Evolutionary conservation across 2,329 filamentous ascomycete genomes (phyloP).

Genomic region (Daldinia sp.): DNA sequence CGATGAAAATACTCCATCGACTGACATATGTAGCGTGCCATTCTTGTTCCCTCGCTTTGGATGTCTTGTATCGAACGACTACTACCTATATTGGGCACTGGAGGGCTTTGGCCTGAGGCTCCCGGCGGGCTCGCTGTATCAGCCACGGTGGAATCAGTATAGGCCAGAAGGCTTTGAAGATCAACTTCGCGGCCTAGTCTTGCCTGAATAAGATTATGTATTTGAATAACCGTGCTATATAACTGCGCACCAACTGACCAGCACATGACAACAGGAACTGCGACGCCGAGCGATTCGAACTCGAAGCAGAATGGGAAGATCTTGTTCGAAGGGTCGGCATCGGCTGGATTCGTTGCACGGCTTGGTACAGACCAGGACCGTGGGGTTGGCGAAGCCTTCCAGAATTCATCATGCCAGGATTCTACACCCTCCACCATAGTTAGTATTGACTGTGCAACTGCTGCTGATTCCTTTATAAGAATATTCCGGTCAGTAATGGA

Average conservation of each 20-base stretch:
- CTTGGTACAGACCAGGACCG: slow-evolving; percentile 32
- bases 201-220: slow-evolving; percentile 25
- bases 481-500: slow-evolving; percentile 15
- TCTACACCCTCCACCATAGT: slow-evolving; percentile 20
- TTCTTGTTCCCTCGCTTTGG: slow-evolving; percentile 25
- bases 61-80: slow-evolving; percentile 28
- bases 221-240: slow-evolving; percentile 36
- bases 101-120: not conserved
- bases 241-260: slow-evolving; percentile 31
- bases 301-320: slow-evolving; percentile 33
- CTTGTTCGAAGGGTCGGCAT: slow-evolving; percentile 19
- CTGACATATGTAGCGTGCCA: slow-evolving; percentile 34
- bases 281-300: slow-evolving; percentile 31
- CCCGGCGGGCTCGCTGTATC: not conserved
- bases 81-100: not conserved
- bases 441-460: slow-evolving; percentile 18
- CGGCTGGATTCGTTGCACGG: slow-evolving; percentile 22
- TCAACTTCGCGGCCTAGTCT: slow-evolving; percentile 22
- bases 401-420: slow-evolving; percentile 30
- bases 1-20: slow-evolving; percentile 36
- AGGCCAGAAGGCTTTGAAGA: slow-evolving; percentile 19
- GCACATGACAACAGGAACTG: slow-evolving; percentile 26
- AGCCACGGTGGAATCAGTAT: not conserved
- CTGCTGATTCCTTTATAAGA: slow-evolving; percentile 24
- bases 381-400: slow-evolving; percentile 19